Base-by-base conservation (phyloP, 768 basidiomycete species). In the Leccinum rimulosum region DNA sequence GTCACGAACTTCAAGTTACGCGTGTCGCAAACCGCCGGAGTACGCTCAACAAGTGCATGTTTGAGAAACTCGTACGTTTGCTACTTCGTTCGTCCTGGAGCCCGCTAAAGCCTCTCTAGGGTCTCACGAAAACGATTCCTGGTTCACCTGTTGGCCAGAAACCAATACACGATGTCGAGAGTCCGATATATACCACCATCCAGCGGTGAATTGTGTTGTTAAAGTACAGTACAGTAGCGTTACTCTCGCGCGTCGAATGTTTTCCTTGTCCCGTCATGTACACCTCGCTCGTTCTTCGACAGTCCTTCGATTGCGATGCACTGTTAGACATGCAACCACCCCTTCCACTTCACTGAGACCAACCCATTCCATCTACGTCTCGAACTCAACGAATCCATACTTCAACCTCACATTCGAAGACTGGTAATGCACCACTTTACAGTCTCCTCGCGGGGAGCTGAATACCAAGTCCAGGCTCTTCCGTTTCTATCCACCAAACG, bases 381-480 rank as follows among this genome's bases (percentile, higher is more conserved):
- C 93, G 0, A 79, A 78, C 30, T 92, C 92, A 15, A 84, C 82
- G 5, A 81, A 93, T 65, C 93, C 95, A 2, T 91, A 87, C 73
- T 93, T 95, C 74, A 97, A 97, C 72, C 82, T 97, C 47, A 84
- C 91, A 0, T 83, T 91, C 53, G 95, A 97, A 72, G 94, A 96
- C 70, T 95, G 93, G 94, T 93, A 25, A 59, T 82, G 10, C 72
- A 40, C 57, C 0, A 25, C 28, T 9, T 7, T 43, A 57, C 40
- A 54, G 3, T 40, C 35, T 56, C 78, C 75, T 75, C 64, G 76
- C n/a, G 5, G n/a, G 11, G 11, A 22, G n/a, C 25, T 55, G 43
- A 68, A 25, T 14, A 27, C 70, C 10, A 69, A 72, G 47, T 67
- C 4, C 60, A 90, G 89, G 86, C 74, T 91, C n/a, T 93, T 97